Percentiles rank a stretch among this genome's conserved stretches.
Evolutionary conservation across 768 basidiomycete genomes (phyloP).

Genomic region (Kwoniella heveanensis): DNA sequence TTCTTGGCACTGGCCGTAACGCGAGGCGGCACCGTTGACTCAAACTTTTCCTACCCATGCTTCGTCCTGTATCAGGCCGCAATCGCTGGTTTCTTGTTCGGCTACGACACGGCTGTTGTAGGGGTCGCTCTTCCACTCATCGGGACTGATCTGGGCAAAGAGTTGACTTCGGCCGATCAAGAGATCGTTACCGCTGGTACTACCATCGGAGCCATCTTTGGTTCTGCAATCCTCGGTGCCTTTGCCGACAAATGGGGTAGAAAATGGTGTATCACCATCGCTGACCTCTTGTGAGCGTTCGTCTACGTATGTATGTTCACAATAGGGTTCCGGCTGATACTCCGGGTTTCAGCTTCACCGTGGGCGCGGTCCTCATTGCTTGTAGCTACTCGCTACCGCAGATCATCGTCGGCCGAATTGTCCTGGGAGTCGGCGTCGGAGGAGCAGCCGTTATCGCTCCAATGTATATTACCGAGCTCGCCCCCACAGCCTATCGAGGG

Average conservation of each 20-base stretch:
- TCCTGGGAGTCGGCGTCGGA: constrained; percentile 42
- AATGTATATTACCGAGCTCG: constrained; percentile 39
- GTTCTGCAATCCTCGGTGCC: constrained; percentile 12
- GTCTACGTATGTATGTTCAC: too few relatives aligned
- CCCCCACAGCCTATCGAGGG: constrained; percentile 36
- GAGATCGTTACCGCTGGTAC: constrained; percentile 28
- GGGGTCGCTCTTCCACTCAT: constrained; percentile 21
- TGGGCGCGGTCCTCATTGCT: constrained; percentile 43
- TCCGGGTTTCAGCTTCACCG: constrained; percentile 11
- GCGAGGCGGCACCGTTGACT: too few relatives aligned
- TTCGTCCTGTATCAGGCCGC: too few relatives aligned
- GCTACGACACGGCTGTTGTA: too few relatives aligned
- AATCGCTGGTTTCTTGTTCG: too few relatives aligned
- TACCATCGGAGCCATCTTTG: constrained; percentile 32
- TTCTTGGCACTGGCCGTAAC: too few relatives aligned
- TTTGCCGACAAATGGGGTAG: constrained; percentile 23
- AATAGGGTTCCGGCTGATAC: too few relatives aligned
- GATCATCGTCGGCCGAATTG: constrained; percentile 38
- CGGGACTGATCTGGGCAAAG: constrained; percentile 14
- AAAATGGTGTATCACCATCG: constrained; percentile 21
- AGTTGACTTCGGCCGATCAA: constrained; percentile 11
- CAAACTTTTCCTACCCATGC: too few relatives aligned
- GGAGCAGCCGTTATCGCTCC: constrained; percentile 39
- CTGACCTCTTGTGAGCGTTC: constrained; percentile 19
- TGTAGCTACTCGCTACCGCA: constrained; percentile 34